These are phyloP conservation scores for Talaromyces albobiverticillius DNA, from an alignment of 2,329 filamentous ascomycete genomes.

Conservation along the genomic window DNA sequence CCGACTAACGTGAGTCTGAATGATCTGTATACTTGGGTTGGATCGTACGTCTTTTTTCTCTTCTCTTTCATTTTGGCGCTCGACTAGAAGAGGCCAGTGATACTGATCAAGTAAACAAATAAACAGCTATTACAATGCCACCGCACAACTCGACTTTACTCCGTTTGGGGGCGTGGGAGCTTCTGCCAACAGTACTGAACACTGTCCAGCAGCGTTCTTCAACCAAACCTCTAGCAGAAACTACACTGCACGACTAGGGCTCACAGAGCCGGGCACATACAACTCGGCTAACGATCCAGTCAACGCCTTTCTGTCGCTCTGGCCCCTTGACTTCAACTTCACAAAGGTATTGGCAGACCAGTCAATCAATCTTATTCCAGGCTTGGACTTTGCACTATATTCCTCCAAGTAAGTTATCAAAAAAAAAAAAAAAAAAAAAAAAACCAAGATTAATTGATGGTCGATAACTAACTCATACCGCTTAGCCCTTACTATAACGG, in stretches of 20 bases:
- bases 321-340: constrained; percentile 5
- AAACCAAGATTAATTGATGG: not conserved
- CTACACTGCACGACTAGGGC: constrained; percentile 2
- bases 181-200: not conserved
- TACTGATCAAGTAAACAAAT: not conserved
- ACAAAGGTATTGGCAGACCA: not conserved
- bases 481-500: not conserved
- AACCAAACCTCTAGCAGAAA: not conserved
- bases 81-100: too few species aligned
- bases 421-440: not conserved
- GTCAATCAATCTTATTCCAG: not conserved
- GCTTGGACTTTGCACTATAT: not conserved
- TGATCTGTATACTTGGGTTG: constrained; percentile 1
- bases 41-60: constrained; percentile 7
- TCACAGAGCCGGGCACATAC: not conserved
- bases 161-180: not conserved
- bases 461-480: not conserved
- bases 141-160: constrained; percentile 1
- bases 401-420: not conserved
- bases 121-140: constrained; percentile 10
- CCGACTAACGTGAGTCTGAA: not conserved
- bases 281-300: constrained; percentile 1
- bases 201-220: not conserved
- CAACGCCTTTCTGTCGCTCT: constrained; percentile 7
- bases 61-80: too few species aligned